These are phyloP conservation scores for Balansia obtecta DNA, from an alignment of 2,329 filamentous ascomycete genomes.

Conservation along the genomic window DNA sequence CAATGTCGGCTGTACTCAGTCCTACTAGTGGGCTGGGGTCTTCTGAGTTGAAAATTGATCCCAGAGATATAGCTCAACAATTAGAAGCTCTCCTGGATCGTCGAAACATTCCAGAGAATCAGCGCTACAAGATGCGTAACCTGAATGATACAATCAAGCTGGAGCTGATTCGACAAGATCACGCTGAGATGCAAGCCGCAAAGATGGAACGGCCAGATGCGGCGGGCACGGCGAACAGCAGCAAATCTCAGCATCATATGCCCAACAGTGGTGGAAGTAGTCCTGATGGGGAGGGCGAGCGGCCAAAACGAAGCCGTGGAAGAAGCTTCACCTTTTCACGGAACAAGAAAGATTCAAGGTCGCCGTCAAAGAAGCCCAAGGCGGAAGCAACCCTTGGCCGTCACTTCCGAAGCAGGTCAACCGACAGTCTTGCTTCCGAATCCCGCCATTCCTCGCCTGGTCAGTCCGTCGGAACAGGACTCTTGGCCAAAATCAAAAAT, in stretches of 20 bases:
- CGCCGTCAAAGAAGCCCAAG: constrained; percentile 64
- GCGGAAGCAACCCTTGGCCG: constrained; percentile 49
- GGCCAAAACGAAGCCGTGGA: constrained; percentile 34
- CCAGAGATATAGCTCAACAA: constrained; percentile 43
- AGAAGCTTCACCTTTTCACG: constrained; percentile 66
- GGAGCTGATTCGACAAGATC: constrained; percentile 87
- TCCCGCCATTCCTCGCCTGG: constrained; percentile 35
- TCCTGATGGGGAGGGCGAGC: constrained; percentile 31
- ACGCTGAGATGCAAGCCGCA: constrained; percentile 51
- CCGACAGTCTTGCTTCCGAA: constrained; percentile 55
- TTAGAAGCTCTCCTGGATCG: constrained; percentile 61
- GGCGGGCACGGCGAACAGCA: constrained; percentile 28
- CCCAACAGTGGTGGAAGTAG: constrained; percentile 18
- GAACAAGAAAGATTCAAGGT: constrained; percentile 47
- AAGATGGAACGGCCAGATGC: constrained; percentile 31
- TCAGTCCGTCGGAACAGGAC: constrained; percentile 41
- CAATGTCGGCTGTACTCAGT: constrained; percentile 21
- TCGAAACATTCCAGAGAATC: constrained; percentile 85
- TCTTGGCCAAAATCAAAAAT: constrained; percentile 59
- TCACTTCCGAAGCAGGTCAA: constrained; percentile 59
- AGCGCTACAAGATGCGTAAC: constrained; percentile 88
- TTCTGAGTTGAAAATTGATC: constrained; percentile 40
- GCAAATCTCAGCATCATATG: constrained; percentile 21
- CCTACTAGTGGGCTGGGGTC: constrained; percentile 16
- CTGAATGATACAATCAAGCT: constrained; percentile 84